A percentile compares a stretch with the other conserved stretches of the same genome.
Conservation (phyloP, 441 rosid genomes). For the Populus hybrid region DNA sequence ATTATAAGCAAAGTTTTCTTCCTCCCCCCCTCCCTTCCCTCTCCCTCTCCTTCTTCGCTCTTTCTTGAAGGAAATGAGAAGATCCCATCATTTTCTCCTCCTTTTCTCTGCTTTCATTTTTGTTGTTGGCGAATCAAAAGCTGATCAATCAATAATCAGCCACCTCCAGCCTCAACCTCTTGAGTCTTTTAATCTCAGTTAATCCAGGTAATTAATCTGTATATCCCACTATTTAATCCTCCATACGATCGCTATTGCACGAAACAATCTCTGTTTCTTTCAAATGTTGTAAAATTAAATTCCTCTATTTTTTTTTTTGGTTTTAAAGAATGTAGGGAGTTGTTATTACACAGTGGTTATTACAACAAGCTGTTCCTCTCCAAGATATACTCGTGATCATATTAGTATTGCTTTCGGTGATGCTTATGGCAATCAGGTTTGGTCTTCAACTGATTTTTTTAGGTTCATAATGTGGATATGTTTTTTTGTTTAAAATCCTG, state of each 20-base stretch:
- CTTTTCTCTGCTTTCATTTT: slow-evolving; percentile 26
- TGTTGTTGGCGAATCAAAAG: slow-evolving; percentile 11
- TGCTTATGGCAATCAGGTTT: slow-evolving; percentile 85
- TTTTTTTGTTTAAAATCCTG: no score
- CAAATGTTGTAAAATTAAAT: no score
- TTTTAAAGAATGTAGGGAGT: slow-evolving; percentile 40
- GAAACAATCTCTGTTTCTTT: neutral
- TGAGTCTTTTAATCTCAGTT: slow-evolving; percentile 54
- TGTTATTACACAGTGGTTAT: slow-evolving; percentile 60
- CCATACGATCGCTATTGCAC: neutral
- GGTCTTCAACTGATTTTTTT: neutral
- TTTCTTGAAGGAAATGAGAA: neutral
- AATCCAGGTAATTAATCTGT: slow-evolving; percentile 44
- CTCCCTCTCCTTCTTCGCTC: neutral
- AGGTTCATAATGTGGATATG: neutral
- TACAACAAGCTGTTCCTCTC: slow-evolving; percentile 66
- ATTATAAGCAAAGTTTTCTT: neutral
- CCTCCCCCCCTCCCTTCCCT: no score
- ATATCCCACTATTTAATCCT: neutral
- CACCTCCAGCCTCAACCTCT: slow-evolving; percentile 40
- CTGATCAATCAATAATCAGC: slow-evolving; percentile 23
- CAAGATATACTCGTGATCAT: slow-evolving; percentile 55
- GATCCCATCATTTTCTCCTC: slow-evolving; percentile 8
- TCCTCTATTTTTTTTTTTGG: neutral
- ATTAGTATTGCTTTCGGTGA: slow-evolving; percentile 72